Percentiles rank a stretch among this genome's conserved stretches.
Evolutionary conservation across 2,329 filamentous ascomycete species (phyloP).

Genomic region (Cordyceps tenuipes): DNA sequence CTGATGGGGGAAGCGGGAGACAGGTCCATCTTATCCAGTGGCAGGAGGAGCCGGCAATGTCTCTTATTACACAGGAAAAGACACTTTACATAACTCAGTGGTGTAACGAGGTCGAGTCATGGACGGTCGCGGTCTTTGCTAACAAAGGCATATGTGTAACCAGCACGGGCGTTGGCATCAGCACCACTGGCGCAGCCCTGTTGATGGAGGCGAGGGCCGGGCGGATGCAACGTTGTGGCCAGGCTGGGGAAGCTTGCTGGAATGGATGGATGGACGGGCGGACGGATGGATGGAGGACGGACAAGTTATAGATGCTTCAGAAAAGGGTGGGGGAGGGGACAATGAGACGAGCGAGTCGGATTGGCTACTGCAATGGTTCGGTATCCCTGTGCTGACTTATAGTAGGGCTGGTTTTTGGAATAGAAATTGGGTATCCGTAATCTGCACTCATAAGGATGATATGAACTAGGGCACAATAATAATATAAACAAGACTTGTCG

Average conservation of each 20-base stretch:
- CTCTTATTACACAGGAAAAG: neutral
- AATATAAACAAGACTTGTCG: no score
- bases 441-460: no score
- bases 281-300: neutral
- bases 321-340: no score
- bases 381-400: no score
- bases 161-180: neutral
- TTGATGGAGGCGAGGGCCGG: neutral
- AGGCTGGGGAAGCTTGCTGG: slow-evolving; percentile 4
- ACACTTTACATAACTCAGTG: neutral
- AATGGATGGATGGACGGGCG: slow-evolving; percentile 3
- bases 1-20: neutral
- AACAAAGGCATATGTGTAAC: neutral
- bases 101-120: slow-evolving; percentile 6
- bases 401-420: no score
- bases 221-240: slow-evolving; percentile 16
- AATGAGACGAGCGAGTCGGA: no score
- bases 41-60: neutral
- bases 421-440: no score
- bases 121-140: neutral
- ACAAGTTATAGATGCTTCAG: no score
- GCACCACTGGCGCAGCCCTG: neutral
- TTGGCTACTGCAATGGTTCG: no score
- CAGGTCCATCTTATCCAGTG: slow-evolving; percentile 10
- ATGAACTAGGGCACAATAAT: no score